Percentiles rank a stretch among this genome's conserved stretches.
phyloP scores from a whole-genome alignment of 2,329 filamentous ascomycete genomes.

The Neonectria coccinea region DNA sequence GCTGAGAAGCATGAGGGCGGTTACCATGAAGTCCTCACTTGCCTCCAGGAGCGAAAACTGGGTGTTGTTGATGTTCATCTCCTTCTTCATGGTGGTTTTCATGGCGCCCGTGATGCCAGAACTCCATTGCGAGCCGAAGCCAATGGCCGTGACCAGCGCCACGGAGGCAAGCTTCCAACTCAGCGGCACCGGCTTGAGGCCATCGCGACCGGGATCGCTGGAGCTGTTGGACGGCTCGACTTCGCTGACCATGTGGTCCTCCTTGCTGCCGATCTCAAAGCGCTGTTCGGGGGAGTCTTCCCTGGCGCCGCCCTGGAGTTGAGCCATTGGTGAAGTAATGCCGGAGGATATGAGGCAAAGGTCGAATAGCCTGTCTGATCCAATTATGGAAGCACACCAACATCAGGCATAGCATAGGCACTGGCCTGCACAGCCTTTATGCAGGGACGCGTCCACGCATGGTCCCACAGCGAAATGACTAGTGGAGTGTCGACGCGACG shows the following conservation, averaged over 20 bases:
- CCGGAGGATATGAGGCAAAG: neutral
- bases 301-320: neutral
- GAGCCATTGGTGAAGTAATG: neutral
- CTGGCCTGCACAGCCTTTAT: constrained; percentile 2
- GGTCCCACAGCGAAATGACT: neutral
- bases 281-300: neutral
- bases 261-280: neutral
- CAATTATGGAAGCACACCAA: neutral
- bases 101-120: constrained; percentile 68
- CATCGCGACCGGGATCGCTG: constrained; percentile 8
- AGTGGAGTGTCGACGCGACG: neutral
- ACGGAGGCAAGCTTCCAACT: constrained; percentile 52
- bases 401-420: neutral
- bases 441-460: neutral
- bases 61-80: constrained; percentile 69
- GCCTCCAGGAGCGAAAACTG: constrained; percentile 69
- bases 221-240: neutral
- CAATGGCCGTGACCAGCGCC: constrained; percentile 62
- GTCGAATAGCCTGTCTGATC: neutral
- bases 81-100: constrained; percentile 70
- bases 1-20: constrained; percentile 63
- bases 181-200: constrained; percentile 30
- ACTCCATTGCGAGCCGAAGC: constrained; percentile 70
- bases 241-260: neutral
- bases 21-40: constrained; percentile 71